These are phyloP conservation scores for Chloranthus sessilifolius DNA, from an alignment of 164 flowering plant genomes.

Conservation along the genomic window DNA sequence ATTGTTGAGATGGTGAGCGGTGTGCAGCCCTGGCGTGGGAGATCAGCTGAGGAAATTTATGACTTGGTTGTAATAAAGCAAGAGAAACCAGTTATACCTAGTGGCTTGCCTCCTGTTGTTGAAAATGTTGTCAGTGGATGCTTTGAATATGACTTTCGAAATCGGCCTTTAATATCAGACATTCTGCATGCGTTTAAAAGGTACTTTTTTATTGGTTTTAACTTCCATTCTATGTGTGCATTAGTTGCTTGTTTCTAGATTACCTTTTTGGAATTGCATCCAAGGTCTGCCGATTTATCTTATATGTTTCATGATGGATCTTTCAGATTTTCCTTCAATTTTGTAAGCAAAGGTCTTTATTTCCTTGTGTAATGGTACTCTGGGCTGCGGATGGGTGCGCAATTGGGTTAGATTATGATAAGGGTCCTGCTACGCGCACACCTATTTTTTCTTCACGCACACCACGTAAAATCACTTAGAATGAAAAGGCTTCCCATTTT, in stretches of 20 bases:
- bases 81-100: constrained; percentile 70
- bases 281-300: background rate
- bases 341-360: no score
- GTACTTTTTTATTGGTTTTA: constrained; percentile 17
- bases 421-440: no score
- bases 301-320: background rate
- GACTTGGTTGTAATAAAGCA: constrained; percentile 59
- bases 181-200: constrained; percentile 63
- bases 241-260: background rate
- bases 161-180: constrained; percentile 67
- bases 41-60: constrained; percentile 61
- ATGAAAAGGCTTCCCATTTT: no score
- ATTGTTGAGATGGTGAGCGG: constrained; percentile 88
- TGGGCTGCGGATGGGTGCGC: no score
- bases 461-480: no score
- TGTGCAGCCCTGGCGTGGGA: constrained; percentile 73
- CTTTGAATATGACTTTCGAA: constrained; percentile 84
- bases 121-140: constrained; percentile 76
- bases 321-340: no score
- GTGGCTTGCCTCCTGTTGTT: constrained; percentile 73
- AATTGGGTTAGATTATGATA: no score
- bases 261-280: background rate
- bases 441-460: no score
- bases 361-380: no score
- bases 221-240: background rate